These are phyloP conservation scores for Artemisia tridentata DNA, from an alignment of 129 eudicot species.

Conservation along the genomic window DNA sequence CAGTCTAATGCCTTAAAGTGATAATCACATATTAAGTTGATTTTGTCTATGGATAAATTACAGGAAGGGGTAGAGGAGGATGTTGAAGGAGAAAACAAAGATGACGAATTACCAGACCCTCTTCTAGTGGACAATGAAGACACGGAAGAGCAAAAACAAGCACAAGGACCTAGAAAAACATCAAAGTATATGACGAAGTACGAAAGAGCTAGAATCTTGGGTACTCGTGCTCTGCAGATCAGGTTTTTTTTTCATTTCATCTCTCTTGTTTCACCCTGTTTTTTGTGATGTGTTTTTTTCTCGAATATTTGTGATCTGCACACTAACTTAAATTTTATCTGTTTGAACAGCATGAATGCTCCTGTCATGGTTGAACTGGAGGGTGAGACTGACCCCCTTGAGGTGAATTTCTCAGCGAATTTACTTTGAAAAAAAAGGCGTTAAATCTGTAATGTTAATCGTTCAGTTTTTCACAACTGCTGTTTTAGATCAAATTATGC, in stretches of 20 bases:
- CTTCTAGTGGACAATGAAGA: conserved; percentile 66
- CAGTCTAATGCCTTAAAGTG: neutral
- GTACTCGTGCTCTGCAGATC: conserved; percentile 94
- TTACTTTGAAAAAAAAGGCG: neutral
- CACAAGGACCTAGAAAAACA: conserved; percentile 70
- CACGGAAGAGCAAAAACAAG: conserved; percentile 53
- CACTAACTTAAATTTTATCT: neutral
- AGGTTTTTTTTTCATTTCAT: conserved; percentile 40
- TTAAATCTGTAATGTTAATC: neutral
- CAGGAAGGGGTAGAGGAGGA: conserved; percentile 90
- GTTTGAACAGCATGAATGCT: conserved; percentile 86
- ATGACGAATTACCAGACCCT: conserved; percentile 65
- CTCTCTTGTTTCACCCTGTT: neutral
- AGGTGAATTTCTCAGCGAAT: conserved; percentile 46
- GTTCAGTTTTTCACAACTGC: neutral
- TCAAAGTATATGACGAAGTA: conserved; percentile 94
- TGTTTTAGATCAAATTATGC: neutral
- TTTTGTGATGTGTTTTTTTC: neutral
- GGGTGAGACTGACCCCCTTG: conserved; percentile 98
- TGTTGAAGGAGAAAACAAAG: conserved; percentile 52
- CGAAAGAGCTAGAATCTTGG: conserved; percentile 93
- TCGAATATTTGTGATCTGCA: neutral
- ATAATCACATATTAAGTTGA: conserved; percentile 2
- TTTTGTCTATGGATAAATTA: conserved; percentile 13
- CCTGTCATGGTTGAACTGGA: conserved; percentile 98